These are phyloP conservation scores for Acanthamoeba culbertsoni DNA, from an alignment of 208 protist species.

Conservation along the genomic window DNA sequence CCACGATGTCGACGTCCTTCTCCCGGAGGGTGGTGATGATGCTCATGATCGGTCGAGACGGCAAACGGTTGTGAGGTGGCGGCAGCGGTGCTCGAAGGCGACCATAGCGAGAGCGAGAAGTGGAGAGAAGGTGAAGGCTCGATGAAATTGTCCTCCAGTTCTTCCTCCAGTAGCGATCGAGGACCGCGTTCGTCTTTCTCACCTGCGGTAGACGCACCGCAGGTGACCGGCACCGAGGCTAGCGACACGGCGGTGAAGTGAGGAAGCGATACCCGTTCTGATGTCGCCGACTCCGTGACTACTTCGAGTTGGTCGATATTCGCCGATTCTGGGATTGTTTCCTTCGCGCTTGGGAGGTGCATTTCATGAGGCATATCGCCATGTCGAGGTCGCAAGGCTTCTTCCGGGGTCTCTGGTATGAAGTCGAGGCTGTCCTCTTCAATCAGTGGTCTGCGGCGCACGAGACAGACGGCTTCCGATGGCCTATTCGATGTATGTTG, in stretches of 20 bases:
- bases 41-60: neutral
- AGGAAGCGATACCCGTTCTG: neutral
- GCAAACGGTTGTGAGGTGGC: neutral
- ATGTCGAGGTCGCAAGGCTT: neutral
- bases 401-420: neutral
- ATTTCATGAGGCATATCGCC: neutral
- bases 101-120: slow-evolving; percentile 38
- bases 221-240: slow-evolving; percentile 15
- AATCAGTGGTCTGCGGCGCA: neutral
- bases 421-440: neutral
- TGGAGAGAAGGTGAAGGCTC: neutral
- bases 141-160: neutral
- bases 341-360: neutral
- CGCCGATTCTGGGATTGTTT: neutral
- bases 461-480: no score
- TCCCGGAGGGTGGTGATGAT: neutral
- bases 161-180: neutral
- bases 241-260: neutral
- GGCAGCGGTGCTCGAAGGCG: neutral
- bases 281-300: neutral
- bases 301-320: neutral
- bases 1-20: neutral
- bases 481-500: no score
- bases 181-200: neutral
- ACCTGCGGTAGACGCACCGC: neutral